Percentiles rank a stretch among this genome's conserved stretches.
Evolutionary conservation across 2,329 filamentous ascomycete species (phyloP).

Genomic region (Colletotrichum lupini): DNA sequence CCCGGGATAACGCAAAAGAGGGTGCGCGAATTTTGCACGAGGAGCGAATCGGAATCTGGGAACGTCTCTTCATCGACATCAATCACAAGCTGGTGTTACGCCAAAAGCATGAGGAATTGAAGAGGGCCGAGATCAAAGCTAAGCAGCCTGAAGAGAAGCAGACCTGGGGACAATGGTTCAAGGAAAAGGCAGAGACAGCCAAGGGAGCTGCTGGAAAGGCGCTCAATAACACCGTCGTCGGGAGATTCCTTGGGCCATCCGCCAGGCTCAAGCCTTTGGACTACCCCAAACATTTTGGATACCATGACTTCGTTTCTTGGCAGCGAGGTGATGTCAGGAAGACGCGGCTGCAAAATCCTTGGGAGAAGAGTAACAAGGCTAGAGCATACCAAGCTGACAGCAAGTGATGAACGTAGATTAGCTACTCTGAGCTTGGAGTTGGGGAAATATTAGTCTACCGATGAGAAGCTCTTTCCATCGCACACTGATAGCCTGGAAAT

Average conservation of each 20-base stretch:
- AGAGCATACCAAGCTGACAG: neutral
- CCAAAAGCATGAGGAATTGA: neutral
- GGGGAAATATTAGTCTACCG: neutral
- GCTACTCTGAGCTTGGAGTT: neutral
- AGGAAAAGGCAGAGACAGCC: neutral
- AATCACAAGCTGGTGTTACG: conserved; percentile 29
- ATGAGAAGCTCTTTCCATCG: neutral
- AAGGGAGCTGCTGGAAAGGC: neutral
- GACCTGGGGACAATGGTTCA: neutral
- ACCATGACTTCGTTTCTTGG: conserved; percentile 35
- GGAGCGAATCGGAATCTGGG: conserved; percentile 39
- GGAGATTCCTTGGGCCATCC: neutral
- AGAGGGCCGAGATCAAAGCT: neutral
- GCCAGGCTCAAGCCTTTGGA: neutral
- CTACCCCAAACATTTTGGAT: conserved; percentile 15
- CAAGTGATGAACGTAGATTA: neutral
- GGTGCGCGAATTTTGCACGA: conserved; percentile 18
- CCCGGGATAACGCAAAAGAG: neutral
- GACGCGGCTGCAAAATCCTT: neutral
- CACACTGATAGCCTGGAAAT: neutral
- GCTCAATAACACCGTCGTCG: conserved; percentile 5
- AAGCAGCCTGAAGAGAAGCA: neutral
- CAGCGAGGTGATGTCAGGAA: conserved; percentile 21
- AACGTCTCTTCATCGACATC: conserved; percentile 35
- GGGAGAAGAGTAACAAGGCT: neutral